Base-by-base conservation (phyloP, 192 early-diverging fungal species). In the Umbelopsis sp. region DNA sequence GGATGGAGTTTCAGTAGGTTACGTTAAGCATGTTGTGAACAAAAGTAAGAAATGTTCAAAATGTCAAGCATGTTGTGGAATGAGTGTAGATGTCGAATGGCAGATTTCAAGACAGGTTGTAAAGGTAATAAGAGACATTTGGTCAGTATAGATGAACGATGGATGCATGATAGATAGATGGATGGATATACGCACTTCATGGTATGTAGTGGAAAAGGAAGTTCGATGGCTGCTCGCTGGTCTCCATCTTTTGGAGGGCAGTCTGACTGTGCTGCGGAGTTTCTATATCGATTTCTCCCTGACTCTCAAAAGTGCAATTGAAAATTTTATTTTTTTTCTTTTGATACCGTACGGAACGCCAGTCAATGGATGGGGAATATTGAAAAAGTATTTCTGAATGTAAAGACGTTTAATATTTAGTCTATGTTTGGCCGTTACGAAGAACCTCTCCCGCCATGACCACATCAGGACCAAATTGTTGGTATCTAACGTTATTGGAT, bases 151-250 rank as follows among this genome's bases (percentile, higher is more conserved):
- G 38, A 53, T 70, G 44, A 43, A 50, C 41, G 47, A 68, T 68
- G 66, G 47, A 68, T 68, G 66, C 32, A n/a, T 10, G 24, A 50
- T 49, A 21, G 45, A 70, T 70, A 45, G 68, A 70, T 51, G 49
- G 68, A 70, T 70, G 24, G 44, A 49, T 51, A 29, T 47, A 70
- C 68, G 47, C 32, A 70, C 68, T 70, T 70, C 68, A 70, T 70
- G 68, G 68, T 53, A 53, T 70, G 49, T 70, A 26, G 47, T 70
- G 26, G 56, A 62, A 62, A 62, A 62, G 56, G 56, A 62, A 34
- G 56, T 62, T 62, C 56, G 31, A 62, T 62, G 56, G 56, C 12
- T 62, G 26, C 26, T 20, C 29, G 17, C 56, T 62, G 29, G 9
- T 34, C 29, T 29, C 56, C 16, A 22, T 34, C 56, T 62, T 62